Conservation (phyloP, 371 early-diverging fungal species). For the Mucor lusitanicus region DNA sequence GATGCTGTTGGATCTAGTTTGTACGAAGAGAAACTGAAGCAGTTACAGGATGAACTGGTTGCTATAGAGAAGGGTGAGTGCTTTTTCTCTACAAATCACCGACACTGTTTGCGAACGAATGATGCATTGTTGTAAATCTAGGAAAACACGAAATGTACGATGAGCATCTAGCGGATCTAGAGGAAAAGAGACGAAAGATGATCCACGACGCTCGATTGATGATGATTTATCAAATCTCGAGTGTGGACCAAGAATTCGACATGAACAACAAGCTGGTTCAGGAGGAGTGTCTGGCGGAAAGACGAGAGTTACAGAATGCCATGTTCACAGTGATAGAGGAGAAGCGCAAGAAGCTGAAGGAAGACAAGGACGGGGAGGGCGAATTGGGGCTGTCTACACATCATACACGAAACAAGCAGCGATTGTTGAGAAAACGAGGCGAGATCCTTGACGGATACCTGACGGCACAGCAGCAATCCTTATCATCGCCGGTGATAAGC, state of each 20-base stretch:
- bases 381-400: background rate
- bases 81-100: background rate
- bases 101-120: background rate
- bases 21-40: constrained; percentile 20
- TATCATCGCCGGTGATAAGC: background rate
- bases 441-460: background rate
- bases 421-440: constrained; percentile 6
- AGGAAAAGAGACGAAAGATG: constrained; percentile 8
- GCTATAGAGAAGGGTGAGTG: constrained; percentile 10
- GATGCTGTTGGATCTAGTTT: constrained; percentile 3
- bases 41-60: constrained; percentile 13
- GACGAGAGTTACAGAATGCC: constrained; percentile 17
- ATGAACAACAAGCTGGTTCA: constrained; percentile 4
- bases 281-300: constrained; percentile 17
- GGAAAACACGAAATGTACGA: constrained; percentile 5
- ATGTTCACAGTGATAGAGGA: constrained; percentile 21
- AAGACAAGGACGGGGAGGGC: constrained; percentile 24
- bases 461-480: background rate
- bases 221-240: constrained; percentile 25
- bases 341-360: constrained; percentile 20
- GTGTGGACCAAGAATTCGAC: constrained; percentile 8
- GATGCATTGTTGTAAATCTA: background rate
- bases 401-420: constrained; percentile 15
- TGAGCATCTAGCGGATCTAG: constrained; percentile 8
- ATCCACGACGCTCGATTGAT: constrained; percentile 19